A percentile compares a stretch with the other conserved stretches of the same genome.
phyloP scores from a whole-genome alignment of 2,329 filamentous ascomycete genomes.

The Scedosporium minutisporum region DNA sequence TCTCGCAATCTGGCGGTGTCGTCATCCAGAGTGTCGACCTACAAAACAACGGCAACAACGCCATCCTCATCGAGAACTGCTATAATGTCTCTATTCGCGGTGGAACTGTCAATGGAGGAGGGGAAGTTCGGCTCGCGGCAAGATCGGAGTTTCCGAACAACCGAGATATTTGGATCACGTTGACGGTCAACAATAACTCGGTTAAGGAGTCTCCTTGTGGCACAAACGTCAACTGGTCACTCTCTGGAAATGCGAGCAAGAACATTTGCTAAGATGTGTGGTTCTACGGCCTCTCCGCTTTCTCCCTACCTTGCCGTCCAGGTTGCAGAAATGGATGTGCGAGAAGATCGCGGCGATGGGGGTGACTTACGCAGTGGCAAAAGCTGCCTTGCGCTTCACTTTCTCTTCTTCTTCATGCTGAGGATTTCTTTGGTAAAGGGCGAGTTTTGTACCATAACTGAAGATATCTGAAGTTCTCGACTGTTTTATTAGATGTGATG shows the following conservation, averaged over 20 bases:
- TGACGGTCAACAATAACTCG: conserved; percentile 37
- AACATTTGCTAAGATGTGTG: conserved; percentile 26
- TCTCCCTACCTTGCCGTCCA: no score
- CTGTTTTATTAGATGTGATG: no score
- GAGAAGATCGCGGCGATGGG: no score
- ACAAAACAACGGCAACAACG: conserved; percentile 43
- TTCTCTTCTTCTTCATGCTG: no score
- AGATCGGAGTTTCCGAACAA: conserved; percentile 45
- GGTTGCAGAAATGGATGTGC: no score
- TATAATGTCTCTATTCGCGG: conserved; percentile 42
- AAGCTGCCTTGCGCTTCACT: no score
- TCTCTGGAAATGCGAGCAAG: conserved; percentile 33
- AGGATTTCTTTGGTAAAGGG: no score
- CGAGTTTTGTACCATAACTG: no score
- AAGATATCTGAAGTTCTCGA: no score
- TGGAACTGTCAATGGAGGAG: conserved; percentile 43
- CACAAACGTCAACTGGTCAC: conserved; percentile 38
- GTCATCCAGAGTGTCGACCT: conserved; percentile 40
- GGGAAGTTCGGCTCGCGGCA: conserved; percentile 44
- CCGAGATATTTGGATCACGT: conserved; percentile 37
- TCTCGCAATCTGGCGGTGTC: conserved; percentile 44
- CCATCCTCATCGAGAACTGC: conserved; percentile 50
- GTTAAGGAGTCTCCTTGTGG: conserved; percentile 46
- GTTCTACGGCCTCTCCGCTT: no score
- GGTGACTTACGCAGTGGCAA: no score